Percentiles rank a stretch among this genome's conserved stretches.
Evolutionary conservation across 2,329 filamentous ascomycete genomes (phyloP).

Genomic region (Trichoderma sp.): DNA sequence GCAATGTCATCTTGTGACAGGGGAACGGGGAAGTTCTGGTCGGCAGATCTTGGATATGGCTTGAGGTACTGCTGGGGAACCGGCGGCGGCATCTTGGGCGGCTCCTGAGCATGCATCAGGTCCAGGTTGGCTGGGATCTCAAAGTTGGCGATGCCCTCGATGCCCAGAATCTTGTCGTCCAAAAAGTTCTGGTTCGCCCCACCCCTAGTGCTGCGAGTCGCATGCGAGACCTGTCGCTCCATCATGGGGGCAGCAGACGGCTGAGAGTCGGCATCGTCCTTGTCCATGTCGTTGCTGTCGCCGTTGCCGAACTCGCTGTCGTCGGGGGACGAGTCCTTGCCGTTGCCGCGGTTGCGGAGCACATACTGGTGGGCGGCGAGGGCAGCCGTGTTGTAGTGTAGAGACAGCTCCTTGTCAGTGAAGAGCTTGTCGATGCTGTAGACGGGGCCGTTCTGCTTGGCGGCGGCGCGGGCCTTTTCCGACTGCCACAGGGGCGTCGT

Average conservation of each 20-base stretch:
- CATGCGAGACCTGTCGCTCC: constrained; percentile 66
- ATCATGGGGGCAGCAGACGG: constrained; percentile 58
- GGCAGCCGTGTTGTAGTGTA: constrained; percentile 65
- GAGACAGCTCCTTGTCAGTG: constrained; percentile 67
- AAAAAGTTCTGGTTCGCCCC: constrained; percentile 55
- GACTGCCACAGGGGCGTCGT: constrained; percentile 65
- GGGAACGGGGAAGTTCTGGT: constrained; percentile 57
- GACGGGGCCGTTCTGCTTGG: constrained; percentile 59
- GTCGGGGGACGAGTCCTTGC: constrained; percentile 51
- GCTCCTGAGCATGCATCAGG: constrained; percentile 56
- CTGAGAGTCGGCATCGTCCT: constrained; percentile 50
- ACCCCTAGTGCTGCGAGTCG: constrained; percentile 64
- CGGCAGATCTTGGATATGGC: constrained; percentile 54
- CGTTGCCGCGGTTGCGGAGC: constrained; percentile 58
- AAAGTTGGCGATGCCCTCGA: constrained; percentile 62
- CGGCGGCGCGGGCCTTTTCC: constrained; percentile 56
- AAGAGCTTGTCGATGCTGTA: constrained; percentile 72
- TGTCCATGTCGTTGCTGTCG: constrained; percentile 53
- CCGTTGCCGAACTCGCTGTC: constrained; percentile 57
- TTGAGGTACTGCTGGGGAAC: constrained; percentile 62
- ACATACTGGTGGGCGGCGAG: constrained; percentile 64
- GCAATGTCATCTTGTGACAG: constrained; percentile 55
- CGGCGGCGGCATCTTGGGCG: constrained; percentile 58
- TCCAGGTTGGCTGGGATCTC: constrained; percentile 61
- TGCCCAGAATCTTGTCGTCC: constrained; percentile 59